Base-by-base conservation (phyloP, 75 land plant genomes). In the Larix kaempferi region DNA sequence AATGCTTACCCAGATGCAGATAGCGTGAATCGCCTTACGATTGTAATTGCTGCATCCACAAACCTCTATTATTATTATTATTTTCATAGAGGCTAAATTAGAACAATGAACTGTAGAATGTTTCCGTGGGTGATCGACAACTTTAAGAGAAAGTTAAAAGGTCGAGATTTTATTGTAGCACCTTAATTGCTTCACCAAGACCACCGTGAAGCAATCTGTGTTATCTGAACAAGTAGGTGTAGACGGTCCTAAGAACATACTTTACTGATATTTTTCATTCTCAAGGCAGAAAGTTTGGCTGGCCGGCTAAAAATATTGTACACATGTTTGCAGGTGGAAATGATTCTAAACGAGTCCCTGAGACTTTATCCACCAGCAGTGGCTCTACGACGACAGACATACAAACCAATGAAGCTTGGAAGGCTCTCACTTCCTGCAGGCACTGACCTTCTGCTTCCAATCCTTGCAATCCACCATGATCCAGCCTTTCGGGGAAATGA, bases 391-490 rank as follows among this genome's bases (percentile, higher is more conserved):
- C 78, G 90, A 58, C 7, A 64, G 73, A 29, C 84, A 59, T 26
- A 22, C 35, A 84, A 82, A 66, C 74, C 76, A 33, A 77, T 86
- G 11, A 78, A 76, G 79, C 79, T 88, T 55, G 86, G 89, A 25
- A 26, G 44, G 11, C 52, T 82, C 27, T 64, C 71, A 27, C 17
- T 89, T 35, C 89, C 91, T 16, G 80, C 83, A 26, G 82, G 84
- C 27, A 85, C 81, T 19, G 63, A 75, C 11, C n/a, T 89, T 64
- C 39, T 69, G 71, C 57, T 87, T 56, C 79, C 91, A 21, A 80
- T 88, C 52, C 82, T 86, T 29, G 63, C 82, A 0, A 67, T 90
- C 35, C 92, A 90, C 74, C 74, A 81, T 22, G 92, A 90, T 61
- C 73, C 67, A 13, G 75, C 84, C 0, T 73, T 87, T 2, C 88